These are phyloP conservation scores for Eutrema yunnanense DNA, from an alignment of 345 rosid genomes.

Conservation along the genomic window DNA sequence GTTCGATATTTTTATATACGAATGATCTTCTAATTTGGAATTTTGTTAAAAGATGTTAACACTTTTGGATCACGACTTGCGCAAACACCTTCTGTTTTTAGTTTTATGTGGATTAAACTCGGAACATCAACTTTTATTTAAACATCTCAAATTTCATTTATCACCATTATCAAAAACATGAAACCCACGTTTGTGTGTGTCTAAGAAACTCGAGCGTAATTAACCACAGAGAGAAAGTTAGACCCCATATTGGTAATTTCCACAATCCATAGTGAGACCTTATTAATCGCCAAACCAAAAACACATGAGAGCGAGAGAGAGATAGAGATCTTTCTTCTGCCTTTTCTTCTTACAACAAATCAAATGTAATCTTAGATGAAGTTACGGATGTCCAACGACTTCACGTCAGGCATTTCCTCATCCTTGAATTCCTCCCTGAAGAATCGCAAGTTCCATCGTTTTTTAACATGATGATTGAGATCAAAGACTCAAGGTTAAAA, in stretches of 20 bases:
- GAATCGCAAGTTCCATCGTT: not conserved
- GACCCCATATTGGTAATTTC: not conserved
- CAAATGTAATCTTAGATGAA: constrained; percentile 47
- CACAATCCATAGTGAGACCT: constrained; percentile 16
- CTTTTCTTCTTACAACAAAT: constrained; percentile 20
- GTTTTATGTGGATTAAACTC: too few species aligned
- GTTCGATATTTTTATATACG: too few species aligned
- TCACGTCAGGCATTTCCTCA: constrained; percentile 69
- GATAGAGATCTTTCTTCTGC: not conserved
- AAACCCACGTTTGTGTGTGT: not conserved
- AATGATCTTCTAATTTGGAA: too few species aligned
- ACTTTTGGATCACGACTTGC: too few species aligned
- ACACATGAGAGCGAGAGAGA: not conserved
- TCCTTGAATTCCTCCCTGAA: constrained; percentile 93
- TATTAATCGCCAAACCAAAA: constrained; percentile 14
- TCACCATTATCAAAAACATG: constrained; percentile 22
- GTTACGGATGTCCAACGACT: constrained; percentile 89
- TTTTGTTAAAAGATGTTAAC: too few species aligned
- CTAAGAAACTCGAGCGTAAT: constrained; percentile 9
- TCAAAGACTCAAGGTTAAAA: not conserved
- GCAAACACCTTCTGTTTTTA: too few species aligned
- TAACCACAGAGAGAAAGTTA: constrained; percentile 6
- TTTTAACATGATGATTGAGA: not conserved
- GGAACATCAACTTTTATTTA: not conserved
- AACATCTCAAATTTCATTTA: not conserved